These are phyloP conservation scores for Incumbomyces delicatus DNA, from an alignment of 2,329 filamentous ascomycete genomes.

Conservation along the genomic window DNA sequence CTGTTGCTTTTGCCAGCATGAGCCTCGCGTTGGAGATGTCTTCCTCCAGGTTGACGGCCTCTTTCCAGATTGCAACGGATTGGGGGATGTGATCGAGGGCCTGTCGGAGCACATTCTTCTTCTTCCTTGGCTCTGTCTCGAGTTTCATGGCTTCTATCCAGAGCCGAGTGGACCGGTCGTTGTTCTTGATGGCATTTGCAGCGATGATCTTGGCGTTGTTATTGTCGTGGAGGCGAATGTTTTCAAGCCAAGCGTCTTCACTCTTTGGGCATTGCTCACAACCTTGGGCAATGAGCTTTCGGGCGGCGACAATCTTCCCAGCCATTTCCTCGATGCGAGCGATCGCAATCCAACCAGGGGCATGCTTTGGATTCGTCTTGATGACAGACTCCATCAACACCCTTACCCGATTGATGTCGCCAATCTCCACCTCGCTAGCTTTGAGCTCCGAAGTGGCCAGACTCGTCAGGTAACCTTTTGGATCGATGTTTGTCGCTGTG, in stretches of 20 bases:
- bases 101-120: slow-evolving; percentile 85
- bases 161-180: slow-evolving; percentile 74
- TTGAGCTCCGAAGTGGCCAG: slow-evolving; percentile 71
- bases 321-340: slow-evolving; percentile 86
- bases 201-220: slow-evolving; percentile 95
- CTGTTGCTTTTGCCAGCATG: slow-evolving; percentile 85
- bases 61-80: slow-evolving; percentile 96
- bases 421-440: slow-evolving; percentile 73
- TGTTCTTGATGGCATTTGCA: slow-evolving; percentile 83
- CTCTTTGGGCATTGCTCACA: slow-evolving; percentile 87
- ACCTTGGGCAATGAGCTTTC: slow-evolving; percentile 77
- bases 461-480: slow-evolving; percentile 90
- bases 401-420: slow-evolving; percentile 88
- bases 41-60: slow-evolving; percentile 90
- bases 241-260: slow-evolving; percentile 93
- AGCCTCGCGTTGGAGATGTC: slow-evolving; percentile 78
- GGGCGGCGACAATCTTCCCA: slow-evolving; percentile 79
- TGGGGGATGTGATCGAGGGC: slow-evolving; percentile 88
- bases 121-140: slow-evolving; percentile 70
- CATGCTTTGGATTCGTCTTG: slow-evolving; percentile 91
- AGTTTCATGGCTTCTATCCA: slow-evolving; percentile 96
- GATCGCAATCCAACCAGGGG: slow-evolving; percentile 90
- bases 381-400: slow-evolving; percentile 92
- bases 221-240: slow-evolving; percentile 82
- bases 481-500: slow-evolving; percentile 83